These are phyloP conservation scores for Diaporthe eres DNA, from an alignment of 2,329 filamentous ascomycete species.

Conservation along the genomic window DNA sequence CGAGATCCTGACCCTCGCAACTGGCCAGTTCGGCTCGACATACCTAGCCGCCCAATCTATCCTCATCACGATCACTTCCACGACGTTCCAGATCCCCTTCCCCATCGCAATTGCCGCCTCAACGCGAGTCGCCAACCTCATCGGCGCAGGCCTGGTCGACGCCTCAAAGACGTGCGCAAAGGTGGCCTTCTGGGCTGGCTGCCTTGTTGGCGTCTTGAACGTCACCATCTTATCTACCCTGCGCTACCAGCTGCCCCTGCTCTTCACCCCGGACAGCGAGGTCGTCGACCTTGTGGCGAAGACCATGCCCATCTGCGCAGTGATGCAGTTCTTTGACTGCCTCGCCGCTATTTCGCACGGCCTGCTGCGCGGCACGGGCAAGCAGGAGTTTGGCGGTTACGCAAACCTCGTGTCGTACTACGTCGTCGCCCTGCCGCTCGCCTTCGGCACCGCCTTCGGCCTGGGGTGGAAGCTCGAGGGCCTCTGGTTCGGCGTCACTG, in stretches of 20 bases:
- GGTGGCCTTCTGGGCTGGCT: conserved; percentile 78
- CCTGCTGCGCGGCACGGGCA: conserved; percentile 86
- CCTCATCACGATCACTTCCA: conserved; percentile 80
- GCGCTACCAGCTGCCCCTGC: conserved; percentile 79
- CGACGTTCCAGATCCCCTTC: conserved; percentile 94
- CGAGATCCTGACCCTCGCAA: conserved; percentile 88
- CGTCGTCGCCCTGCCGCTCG: conserved; percentile 85
- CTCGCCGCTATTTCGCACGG: conserved; percentile 86
- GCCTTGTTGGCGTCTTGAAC: conserved; percentile 84
- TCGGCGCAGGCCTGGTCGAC: conserved; percentile 85
- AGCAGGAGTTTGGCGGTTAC: conserved; percentile 91
- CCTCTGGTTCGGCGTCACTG: conserved; percentile 83
- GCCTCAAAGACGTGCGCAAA: conserved; percentile 86
- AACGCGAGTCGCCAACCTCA: conserved; percentile 91
- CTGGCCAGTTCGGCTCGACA: conserved; percentile 83
- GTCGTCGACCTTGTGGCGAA: conserved; percentile 78
- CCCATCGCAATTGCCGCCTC: conserved; percentile 89
- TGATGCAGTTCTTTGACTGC: conserved; percentile 92
- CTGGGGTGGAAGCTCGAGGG: conserved; percentile 83
- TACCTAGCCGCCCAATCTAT: conserved; percentile 91
- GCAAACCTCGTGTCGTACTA: conserved; percentile 92
- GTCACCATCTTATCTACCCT: conserved; percentile 77
- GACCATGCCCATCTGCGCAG: conserved; percentile 84
- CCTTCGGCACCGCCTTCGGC: conserved; percentile 83
- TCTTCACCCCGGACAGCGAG: conserved; percentile 82